phyloP scores from a whole-genome alignment of 2,329 filamentous ascomycete genomes.

The Cytospora leucostoma region DNA sequence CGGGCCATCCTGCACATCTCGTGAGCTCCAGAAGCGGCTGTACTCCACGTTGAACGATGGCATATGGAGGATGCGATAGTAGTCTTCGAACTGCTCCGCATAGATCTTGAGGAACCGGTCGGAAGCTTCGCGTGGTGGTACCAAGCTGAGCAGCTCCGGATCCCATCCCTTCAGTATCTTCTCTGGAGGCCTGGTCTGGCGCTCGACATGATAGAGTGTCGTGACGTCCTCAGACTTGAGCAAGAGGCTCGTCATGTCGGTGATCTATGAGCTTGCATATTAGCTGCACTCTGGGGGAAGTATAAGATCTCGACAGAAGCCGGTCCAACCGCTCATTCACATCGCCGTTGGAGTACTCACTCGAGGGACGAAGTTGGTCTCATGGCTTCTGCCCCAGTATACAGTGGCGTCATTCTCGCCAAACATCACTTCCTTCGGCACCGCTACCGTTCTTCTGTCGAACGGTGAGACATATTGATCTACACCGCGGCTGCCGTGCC shows the following conservation, averaged over 20 bases:
- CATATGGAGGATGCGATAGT: slow-evolving; percentile 31
- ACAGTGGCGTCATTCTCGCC: slow-evolving; percentile 21
- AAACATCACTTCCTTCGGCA: slow-evolving; percentile 23
- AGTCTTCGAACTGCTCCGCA: slow-evolving; percentile 27
- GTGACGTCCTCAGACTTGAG: slow-evolving; percentile 20
- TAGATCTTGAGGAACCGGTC: slow-evolving; percentile 30
- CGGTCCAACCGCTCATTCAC: neutral
- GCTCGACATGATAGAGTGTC: slow-evolving; percentile 26
- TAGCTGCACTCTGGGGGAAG: neutral
- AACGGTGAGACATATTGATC: slow-evolving; percentile 17
- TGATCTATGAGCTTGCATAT: neutral
- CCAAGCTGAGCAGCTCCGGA: slow-evolving; percentile 23
- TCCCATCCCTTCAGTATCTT: slow-evolving; percentile 12
- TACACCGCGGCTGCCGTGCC: slow-evolving; percentile 22
- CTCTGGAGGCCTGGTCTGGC: slow-evolving; percentile 21
- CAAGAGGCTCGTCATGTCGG: slow-evolving; percentile 18
- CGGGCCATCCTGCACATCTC: slow-evolving; percentile 1
- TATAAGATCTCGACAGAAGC: neutral
- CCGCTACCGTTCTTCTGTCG: neutral
- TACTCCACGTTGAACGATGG: slow-evolving; percentile 31
- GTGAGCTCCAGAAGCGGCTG: slow-evolving; percentile 28
- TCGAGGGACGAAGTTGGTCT: slow-evolving; percentile 23
- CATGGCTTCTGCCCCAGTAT: slow-evolving; percentile 22
- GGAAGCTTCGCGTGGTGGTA: slow-evolving; percentile 28
- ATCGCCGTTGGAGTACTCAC: neutral